Evolutionary conservation across 2,329 filamentous ascomycete genomes (phyloP), one percentile per base, ranked within the genome.

Genomic region (Stemphylium beticola): DNA sequence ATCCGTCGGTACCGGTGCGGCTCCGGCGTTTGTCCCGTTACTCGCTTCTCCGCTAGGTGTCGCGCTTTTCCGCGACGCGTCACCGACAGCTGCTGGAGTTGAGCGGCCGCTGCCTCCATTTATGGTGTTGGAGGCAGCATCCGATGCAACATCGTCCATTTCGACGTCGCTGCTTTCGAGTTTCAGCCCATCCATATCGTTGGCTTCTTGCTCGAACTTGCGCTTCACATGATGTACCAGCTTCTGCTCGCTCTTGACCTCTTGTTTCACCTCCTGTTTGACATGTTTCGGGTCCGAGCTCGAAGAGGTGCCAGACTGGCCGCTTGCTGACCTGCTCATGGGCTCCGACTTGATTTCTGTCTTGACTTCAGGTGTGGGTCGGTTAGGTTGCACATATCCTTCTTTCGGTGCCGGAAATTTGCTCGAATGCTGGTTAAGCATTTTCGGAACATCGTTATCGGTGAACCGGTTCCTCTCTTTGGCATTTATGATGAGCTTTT

Each of bases 401-500:
- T 61, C 65, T 46, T 61, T 66, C 32, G 68, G 68, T 7, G 72
- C 71, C 17, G 71, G 71, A 53, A 76, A 81, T 6, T 66, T 65
- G 36, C 70, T 76, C 24, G 84, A 82, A 37, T 83, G 82, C 59
- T 79, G 80, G 38, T 78, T 75, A 14, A 90, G 78, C 67, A 88
- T 78, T 18, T 66, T 75, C 54, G 79, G 68, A 2, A 89, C 70
- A 67, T 90, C 80, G 11, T 85, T 93, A 37, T 85, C 82, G 0
- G 91, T 96, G 73, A 95, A 96, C 9, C 88, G 80, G 58, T 90
- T 84, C 68, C 95, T 85, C 17, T 78, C 74, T 66, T 87, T 87
- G 5, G 95, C 90, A 76, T 99, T 90, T 31, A 89, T 84, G 48
- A 99, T 91, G 38, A 99, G 82, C 60, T 88, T 88, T 58, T 84